Base-by-base conservation (phyloP, 2,329 filamentous ascomycete species). In the Ophiocordyceps camponoti-leonardi region DNA sequence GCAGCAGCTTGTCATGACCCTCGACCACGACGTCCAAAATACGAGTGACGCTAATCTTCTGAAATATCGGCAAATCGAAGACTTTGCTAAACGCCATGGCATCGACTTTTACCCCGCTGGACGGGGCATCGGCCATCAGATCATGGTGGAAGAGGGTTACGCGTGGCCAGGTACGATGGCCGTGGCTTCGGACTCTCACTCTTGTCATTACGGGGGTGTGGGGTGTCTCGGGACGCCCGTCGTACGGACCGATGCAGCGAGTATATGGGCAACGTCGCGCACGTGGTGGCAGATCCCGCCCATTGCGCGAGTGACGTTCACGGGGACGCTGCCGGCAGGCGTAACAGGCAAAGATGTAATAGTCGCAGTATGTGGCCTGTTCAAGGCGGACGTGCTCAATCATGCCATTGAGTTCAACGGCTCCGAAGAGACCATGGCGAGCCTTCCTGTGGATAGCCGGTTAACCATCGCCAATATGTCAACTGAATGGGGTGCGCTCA, bases 301-400 rank as follows among this genome's bases (percentile, higher is more conserved):
- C 0, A 75, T 94, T 26, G 85, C 83, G 1, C 81, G 83, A 62
- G 75, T 95, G 22, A 88, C 75, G 0, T 70, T 96, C 12, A 84
- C 73, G 0, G 88, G 87, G 7, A 62, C 75, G 0, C 66, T 94
- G 7, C 88, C 86, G 0, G 66, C 68, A 1, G 88, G 88, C 12
- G 87, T 94, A 1, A 86, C 83, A 0, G 90, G 87, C 28, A 96
- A 98, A 63, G 92, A 96, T 60, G 83, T 94, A 13, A 96, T 96
- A 52, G 75, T 95, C 23, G 85, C 86, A 0, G 72, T 96, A 1
- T 93, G 86, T 53, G 85, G 83, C 1, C 65, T 94, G 0, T 93
- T 96, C 67, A 77, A 83, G 45, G 82, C 86, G 53, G 86, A 94
- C 41, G 90, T 95, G 0, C 71, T 95, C 14, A 96, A 96, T 64